Evolutionary conservation across 306 rosid genomes (phyloP).

Genomic region (Lagenaria siceraria): DNA sequence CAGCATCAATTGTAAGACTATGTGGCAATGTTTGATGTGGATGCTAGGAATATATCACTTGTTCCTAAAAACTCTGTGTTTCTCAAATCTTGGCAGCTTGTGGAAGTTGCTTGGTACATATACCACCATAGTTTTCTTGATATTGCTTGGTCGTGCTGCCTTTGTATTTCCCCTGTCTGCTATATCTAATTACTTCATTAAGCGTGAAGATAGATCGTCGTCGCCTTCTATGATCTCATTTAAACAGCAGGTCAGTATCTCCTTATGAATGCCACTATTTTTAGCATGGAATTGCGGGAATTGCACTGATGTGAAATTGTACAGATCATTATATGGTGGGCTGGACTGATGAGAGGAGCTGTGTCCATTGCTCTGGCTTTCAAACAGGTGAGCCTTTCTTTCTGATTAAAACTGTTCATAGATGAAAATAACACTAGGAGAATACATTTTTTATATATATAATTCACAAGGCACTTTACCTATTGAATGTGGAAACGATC

Average conservation of each 20-base stretch:
- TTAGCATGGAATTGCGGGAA: neutral
- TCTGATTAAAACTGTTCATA: neutral
- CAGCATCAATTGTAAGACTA: neutral
- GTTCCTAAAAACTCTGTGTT: neutral
- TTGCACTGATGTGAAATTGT: neutral
- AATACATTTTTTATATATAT: neutral
- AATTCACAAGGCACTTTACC: neutral
- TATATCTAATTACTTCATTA: slow-evolving; percentile 44
- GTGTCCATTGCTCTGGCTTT: slow-evolving; percentile 93
- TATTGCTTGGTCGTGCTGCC: slow-evolving; percentile 69
- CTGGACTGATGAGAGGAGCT: slow-evolving; percentile 89
- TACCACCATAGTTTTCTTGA: slow-evolving; percentile 38
- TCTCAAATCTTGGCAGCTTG: slow-evolving; percentile 26
- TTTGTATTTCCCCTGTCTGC: slow-evolving; percentile 81
- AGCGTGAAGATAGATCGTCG: slow-evolving; percentile 20
- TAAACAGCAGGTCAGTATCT: slow-evolving; percentile 46
- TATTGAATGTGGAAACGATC: neutral
- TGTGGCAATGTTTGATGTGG: neutral
- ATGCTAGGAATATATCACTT: neutral
- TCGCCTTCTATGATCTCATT: slow-evolving; percentile 33
- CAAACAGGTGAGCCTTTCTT: slow-evolving; percentile 41
- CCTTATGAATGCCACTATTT: neutral
- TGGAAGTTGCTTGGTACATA: slow-evolving; percentile 45
- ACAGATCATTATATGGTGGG: slow-evolving; percentile 87
- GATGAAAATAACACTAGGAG: neutral